Evolutionary conservation across 441 rosid genomes (phyloP).

Genomic region (Isatis lusitanica): DNA sequence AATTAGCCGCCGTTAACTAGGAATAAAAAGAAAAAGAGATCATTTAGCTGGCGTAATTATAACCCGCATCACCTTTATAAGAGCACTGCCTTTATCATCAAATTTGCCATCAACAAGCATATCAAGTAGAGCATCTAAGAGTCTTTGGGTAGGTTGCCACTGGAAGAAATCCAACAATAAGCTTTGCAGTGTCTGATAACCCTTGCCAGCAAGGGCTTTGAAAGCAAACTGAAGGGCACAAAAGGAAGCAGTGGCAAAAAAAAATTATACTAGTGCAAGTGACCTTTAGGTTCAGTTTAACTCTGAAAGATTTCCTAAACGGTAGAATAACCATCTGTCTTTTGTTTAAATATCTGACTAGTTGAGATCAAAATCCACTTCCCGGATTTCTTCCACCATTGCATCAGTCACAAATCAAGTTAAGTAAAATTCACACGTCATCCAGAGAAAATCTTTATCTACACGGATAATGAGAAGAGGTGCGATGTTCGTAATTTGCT

Average conservation of each 20-base stretch:
- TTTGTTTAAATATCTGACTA: conserved; percentile 10
- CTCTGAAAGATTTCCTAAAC: conserved; percentile 6
- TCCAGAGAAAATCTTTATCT: conserved; percentile 4
- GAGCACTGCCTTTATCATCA: conserved; percentile 67
- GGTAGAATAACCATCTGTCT: not conserved
- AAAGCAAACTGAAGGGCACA: conserved; percentile 71
- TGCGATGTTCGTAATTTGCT: not conserved
- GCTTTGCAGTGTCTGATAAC: conserved; percentile 93
- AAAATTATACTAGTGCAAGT: conserved; percentile 15
- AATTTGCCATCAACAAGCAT: conserved; percentile 99
- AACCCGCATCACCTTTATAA: conserved; percentile 64
- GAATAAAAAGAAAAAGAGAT: conserved; percentile 2
- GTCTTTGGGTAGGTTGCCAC: conserved; percentile 83
- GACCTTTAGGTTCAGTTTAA: conserved; percentile 4
- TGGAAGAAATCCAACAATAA: conserved; percentile 89
- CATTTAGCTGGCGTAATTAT: conserved; percentile 17
- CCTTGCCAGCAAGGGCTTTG: conserved; percentile 95
- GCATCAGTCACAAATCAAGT: conserved; percentile 7
- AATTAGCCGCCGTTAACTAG: conserved; percentile 29
- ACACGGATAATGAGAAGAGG: conserved; percentile 3
- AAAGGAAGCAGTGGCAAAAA: conserved; percentile 17
- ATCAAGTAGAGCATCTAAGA: conserved; percentile 86
- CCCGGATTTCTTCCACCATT: conserved; percentile 7
- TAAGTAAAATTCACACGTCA: not conserved
- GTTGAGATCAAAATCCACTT: conserved; percentile 16